Conservation (phyloP, 768 basidiomycete genomes). For the Mycena floridula region DNA sequence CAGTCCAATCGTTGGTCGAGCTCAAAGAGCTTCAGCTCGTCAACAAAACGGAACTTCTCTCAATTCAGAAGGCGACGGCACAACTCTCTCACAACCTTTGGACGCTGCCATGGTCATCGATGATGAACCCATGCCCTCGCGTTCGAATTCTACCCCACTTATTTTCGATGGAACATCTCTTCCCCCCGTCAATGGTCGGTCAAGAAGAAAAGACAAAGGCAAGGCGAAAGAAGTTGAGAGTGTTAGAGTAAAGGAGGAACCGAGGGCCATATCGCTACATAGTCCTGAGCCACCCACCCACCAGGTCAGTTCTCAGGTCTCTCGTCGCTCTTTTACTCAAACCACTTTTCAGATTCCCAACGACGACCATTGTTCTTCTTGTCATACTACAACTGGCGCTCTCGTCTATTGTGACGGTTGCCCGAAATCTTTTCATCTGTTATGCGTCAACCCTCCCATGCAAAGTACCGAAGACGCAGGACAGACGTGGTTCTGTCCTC, state of each 20-base stretch:
- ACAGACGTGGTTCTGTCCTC: constrained; percentile 77
- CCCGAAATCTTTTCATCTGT: constrained; percentile 91
- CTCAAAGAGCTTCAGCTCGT: constrained; percentile 69
- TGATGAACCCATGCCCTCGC: constrained; percentile 55
- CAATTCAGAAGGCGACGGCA: constrained; percentile 29
- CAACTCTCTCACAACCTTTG: constrained; percentile 34
- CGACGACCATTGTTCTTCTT: constrained; percentile 83
- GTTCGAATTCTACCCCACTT: constrained; percentile 53
- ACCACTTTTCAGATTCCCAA: constrained; percentile 41
- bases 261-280: constrained; percentile 34
- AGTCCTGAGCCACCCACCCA: constrained; percentile 40
- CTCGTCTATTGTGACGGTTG: constrained; percentile 98
- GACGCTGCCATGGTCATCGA: constrained; percentile 43
- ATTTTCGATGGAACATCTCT: constrained; percentile 25
- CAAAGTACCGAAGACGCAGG: constrained; percentile 83
- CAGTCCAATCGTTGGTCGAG: constrained; percentile 58
- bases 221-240: constrained; percentile 38
- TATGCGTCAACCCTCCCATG: constrained; percentile 95
- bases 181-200: constrained; percentile 23
- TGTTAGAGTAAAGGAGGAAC: constrained; percentile 48
- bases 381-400: constrained; percentile 68
- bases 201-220: constrained; percentile 43
- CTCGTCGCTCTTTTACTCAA: constrained; percentile 4
- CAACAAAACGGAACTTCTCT: constrained; percentile 42
- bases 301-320: constrained; percentile 26